A percentile compares a stretch with the other conserved stretches of the same genome.
phyloP scores from a whole-genome alignment of 2,329 filamentous ascomycete genomes.

The Pseudogymnoascus sp. region DNA sequence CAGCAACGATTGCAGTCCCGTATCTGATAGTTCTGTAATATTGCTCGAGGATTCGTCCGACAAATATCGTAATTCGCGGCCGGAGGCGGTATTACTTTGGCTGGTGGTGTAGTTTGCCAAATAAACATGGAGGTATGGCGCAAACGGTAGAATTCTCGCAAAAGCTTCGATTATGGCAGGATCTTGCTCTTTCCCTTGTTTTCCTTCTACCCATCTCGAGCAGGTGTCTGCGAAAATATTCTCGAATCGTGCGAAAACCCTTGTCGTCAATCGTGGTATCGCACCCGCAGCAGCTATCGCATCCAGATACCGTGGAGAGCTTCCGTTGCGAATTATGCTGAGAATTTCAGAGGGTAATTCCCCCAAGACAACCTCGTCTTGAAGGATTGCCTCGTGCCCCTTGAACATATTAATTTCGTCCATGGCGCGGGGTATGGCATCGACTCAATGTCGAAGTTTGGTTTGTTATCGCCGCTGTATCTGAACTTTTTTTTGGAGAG shows the following conservation, averaged over 20 bases:
- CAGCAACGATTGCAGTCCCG: constrained; percentile 41
- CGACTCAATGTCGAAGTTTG: constrained; percentile 12
- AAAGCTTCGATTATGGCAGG: constrained; percentile 58
- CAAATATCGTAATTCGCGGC: constrained; percentile 17
- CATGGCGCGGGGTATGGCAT: constrained; percentile 34
- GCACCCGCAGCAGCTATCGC: constrained; percentile 63
- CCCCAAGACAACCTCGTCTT: constrained; percentile 44
- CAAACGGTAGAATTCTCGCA: constrained; percentile 72
- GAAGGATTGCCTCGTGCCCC: constrained; percentile 48
- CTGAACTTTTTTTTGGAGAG: constrained; percentile 10
- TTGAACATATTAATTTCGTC: constrained; percentile 46
- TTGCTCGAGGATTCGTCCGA: constrained; percentile 24
- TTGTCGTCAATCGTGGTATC: constrained; percentile 60
- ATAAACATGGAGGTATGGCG: constrained; percentile 69
- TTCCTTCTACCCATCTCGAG: constrained; percentile 60
- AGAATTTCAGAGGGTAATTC: constrained; percentile 64
- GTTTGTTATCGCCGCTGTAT: constrained; percentile 9
- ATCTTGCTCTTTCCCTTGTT: constrained; percentile 14
- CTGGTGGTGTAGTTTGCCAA: constrained; percentile 43
- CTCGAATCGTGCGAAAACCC: constrained; percentile 67
- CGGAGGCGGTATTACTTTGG: constrained; percentile 24
- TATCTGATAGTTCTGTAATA: constrained; percentile 30
- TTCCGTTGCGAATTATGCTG: constrained; percentile 55
- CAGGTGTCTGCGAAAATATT: constrained; percentile 72
- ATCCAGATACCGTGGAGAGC: constrained; percentile 60